Evolutionary conservation across 2,329 filamentous ascomycete genomes (phyloP), one percentile per base, ranked within the genome.

Genomic region (Pseudophaeomoniella oleicola): DNA sequence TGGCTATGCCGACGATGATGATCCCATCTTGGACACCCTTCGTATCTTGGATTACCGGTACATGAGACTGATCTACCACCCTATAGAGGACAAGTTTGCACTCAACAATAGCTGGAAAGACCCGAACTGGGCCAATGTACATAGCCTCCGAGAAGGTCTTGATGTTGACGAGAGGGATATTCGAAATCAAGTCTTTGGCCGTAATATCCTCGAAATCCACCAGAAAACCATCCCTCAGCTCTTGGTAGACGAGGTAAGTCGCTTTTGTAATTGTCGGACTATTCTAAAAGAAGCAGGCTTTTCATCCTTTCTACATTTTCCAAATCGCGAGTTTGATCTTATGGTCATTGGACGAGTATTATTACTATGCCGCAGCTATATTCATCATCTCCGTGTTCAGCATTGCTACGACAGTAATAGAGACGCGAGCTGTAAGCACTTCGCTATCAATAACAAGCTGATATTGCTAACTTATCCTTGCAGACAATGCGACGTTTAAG

Each of bases 301-400:
- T 98, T 50, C 90, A 98, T 53, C 92, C 90, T 0, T 98, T 98
- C 56, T 98, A 98, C 55, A 81, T 98, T 38, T 98, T 98, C 54
- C 90, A 98, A 59, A 79, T 96, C 49, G 88, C 87, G 34, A 96
- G 90, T 64, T 66, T 98, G 45, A 60, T 93, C 30, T 72, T 98
- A 3, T 98, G 90, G 90, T 94, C 88, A 6, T 54, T 94, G 46
- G 90, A 98, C 52, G 71, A 92, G 49, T 98, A 98, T 57, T 98
- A 94, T 55, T 98, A 96, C 62, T 98, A 98, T 58, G 90, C 90
- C 3, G 71, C 78, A 12, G 93, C 87, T 54, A 98, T 98, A 48
- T 93, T 98, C 49, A 53, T 88, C 42, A 96, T 98, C 58, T 98
- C 92, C 0, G 71, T 90, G 32, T 81, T 86, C 47, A 96, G 88